Evolutionary conservation across 2,329 filamentous ascomycete species (phyloP).

Genomic region (Penicillium glabrum): DNA sequence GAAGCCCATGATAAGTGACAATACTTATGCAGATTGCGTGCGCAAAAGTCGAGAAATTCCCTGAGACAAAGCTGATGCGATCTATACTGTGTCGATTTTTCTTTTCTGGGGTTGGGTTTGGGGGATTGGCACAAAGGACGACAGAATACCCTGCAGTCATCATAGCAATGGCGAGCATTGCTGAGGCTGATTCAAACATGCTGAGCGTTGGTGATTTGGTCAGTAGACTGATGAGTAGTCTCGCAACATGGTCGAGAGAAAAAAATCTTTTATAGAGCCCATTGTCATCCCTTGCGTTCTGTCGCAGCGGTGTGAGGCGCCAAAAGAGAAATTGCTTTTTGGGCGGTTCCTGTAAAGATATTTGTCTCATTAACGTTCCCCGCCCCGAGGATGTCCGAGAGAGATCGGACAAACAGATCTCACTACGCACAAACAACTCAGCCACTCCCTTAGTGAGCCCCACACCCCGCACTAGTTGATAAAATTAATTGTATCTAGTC

Average conservation of each 20-base stretch:
- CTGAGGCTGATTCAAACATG: background rate
- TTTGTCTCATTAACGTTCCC: background rate
- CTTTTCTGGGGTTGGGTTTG: background rate
- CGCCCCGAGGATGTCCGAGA: background rate
- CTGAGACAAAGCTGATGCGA: background rate
- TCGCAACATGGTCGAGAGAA: background rate
- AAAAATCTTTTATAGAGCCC: background rate
- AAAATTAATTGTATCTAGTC: background rate
- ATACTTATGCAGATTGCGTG: background rate
- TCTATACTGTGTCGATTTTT: background rate
- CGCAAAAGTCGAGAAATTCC: background rate
- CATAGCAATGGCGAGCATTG: background rate
- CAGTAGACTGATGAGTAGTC: background rate
- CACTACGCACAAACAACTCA: background rate
- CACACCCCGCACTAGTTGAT: background rate
- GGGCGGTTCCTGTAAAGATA: background rate
- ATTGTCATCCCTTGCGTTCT: background rate
- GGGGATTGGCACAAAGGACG: background rate
- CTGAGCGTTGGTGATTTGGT: background rate
- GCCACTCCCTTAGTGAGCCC: background rate
- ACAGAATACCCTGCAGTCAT: background rate
- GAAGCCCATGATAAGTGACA: background rate
- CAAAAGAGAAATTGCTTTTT: background rate
- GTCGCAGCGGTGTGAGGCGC: background rate
- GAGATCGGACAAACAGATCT: background rate